Base-by-base conservation (phyloP, 345 rosid species). In the Eucalyptus paniculata region DNA sequence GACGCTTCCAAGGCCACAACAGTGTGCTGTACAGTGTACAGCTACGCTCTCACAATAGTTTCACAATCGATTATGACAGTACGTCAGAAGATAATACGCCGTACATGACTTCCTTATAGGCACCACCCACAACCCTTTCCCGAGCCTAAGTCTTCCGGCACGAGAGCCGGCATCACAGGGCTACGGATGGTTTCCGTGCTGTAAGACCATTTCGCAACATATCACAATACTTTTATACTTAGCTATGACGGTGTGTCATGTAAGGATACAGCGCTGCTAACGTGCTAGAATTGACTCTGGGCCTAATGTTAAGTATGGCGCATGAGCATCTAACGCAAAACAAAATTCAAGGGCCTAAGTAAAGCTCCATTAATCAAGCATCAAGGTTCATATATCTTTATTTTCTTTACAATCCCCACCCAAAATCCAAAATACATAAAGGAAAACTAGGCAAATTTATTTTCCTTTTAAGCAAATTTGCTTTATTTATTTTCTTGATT, bases 201-300 rank as follows among this genome's bases (percentile, higher is more conserved):
- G 30, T 23, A 56, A 23, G 30, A 56, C 24, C 62, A 24, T 23
- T 56, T 56, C 3, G 30, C 62, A 9, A 24, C 30, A 56, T 56
- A 24, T 56, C 28, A 56, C 28, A 24, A 9, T 23, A 60, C n/a
- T 6, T 60, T 8, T 26, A 28, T 60, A 12, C 12, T 60, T 13
- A 28, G 0, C 16, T 1, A 28, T 28, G 32, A 56, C 0, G 62
- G 28, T 10, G 28, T 56, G 62, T 56, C 30, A 4, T 4, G 28
- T 56, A 24, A 56, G 30, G 28, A 10, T 23, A 56, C 62, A 1
- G 3, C 12, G 13, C 62, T 23, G 0, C 62, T 56, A 23, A 56
- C 13, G 1, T 4, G 12, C 12, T 56, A 24, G 28, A 0, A 4
- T 23, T 56, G 0, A 24, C 62, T 56, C 30, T 1, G 6, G 62